These are phyloP conservation scores for Yamadazyma mexicana DNA, from an alignment of 1,139 yeast genomes.

Conservation along the genomic window DNA sequence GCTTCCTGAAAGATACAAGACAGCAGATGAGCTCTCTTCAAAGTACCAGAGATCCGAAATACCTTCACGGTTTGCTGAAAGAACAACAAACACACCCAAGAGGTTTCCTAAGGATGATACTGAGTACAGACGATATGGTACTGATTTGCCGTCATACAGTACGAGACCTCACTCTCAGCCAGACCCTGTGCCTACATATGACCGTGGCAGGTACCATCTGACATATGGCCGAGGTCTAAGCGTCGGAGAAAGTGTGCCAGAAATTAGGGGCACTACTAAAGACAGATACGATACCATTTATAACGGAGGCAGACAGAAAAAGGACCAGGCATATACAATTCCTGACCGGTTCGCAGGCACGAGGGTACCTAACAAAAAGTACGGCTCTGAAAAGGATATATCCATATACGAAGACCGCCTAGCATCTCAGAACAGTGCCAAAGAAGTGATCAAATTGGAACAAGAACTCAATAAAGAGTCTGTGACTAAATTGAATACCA, in stretches of 20 bases:
- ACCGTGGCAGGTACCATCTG: neutral
- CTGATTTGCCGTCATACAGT: neutral
- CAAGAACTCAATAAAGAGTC: slow-evolving; percentile 18
- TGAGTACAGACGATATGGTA: no score
- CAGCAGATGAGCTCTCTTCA: no score
- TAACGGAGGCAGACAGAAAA: neutral
- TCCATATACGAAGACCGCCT: slow-evolving; percentile 4
- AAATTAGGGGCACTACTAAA: neutral
- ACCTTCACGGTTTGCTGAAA: no score
- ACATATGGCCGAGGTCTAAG: no score
- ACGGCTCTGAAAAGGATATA: neutral
- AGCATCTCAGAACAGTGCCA: slow-evolving; percentile 1
- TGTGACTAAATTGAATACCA: slow-evolving; percentile 10
- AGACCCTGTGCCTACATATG: neutral
- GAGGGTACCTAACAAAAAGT: neutral
- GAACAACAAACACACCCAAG: no score
- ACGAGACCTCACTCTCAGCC: neutral
- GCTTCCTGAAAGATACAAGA: no score
- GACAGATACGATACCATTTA: neutral
- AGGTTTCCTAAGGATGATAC: no score
- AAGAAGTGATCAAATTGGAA: slow-evolving; percentile 16
- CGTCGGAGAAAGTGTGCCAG: no score
- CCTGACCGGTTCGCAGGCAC: slow-evolving; percentile 1
- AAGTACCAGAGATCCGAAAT: neutral
- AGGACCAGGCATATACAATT: neutral